A percentile compares a stretch with the other conserved stretches of the same genome.
Evolutionary conservation across 805 yeast species (phyloP).

Genomic region (Candida fluviatilis): DNA sequence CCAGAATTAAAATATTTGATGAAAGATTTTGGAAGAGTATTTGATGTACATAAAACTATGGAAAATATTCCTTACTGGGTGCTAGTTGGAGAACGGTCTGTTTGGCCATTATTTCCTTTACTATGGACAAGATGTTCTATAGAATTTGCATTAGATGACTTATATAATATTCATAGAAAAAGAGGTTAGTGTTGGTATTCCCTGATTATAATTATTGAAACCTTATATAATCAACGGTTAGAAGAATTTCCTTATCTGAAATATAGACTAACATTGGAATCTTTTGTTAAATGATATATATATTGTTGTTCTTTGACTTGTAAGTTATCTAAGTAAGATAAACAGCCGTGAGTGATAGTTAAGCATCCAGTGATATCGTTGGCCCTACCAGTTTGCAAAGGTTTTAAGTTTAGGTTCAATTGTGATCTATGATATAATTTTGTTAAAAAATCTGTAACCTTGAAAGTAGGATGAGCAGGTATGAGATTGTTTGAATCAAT

Average conservation of each 20-base stretch:
- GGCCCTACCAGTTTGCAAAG: constrained; percentile 77
- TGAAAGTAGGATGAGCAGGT: constrained; percentile 31
- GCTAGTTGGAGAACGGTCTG: constrained; percentile 82
- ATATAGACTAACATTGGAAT: constrained; percentile 42
- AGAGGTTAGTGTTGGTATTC: constrained; percentile 12
- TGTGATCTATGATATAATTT: constrained; percentile 49
- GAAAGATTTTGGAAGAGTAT: constrained; percentile 66
- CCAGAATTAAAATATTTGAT: constrained; percentile 76
- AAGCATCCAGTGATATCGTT: constrained; percentile 76
- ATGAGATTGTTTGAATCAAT: constrained; percentile 22
- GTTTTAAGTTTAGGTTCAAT: constrained; percentile 53
- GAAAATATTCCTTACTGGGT: constrained; percentile 88
- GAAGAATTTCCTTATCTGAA: constrained; percentile 44
- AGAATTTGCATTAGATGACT: constrained; percentile 82
- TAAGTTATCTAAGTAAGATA: constrained; percentile 20
- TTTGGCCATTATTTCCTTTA: constrained; percentile 87
- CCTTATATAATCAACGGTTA: too few species aligned
- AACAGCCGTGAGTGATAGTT: constrained; percentile 54
- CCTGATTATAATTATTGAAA: too few species aligned
- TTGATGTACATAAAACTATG: constrained; percentile 66
- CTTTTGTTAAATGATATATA: constrained; percentile 55
- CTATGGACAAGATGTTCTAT: constrained; percentile 85
- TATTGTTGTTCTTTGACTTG: constrained; percentile 57
- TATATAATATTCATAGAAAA: constrained; percentile 46
- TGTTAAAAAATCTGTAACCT: constrained; percentile 44